Evolutionary conservation across 2,329 filamentous ascomycete species (phyloP).

Genomic region (Teratosphaeriaceae sp.): DNA sequence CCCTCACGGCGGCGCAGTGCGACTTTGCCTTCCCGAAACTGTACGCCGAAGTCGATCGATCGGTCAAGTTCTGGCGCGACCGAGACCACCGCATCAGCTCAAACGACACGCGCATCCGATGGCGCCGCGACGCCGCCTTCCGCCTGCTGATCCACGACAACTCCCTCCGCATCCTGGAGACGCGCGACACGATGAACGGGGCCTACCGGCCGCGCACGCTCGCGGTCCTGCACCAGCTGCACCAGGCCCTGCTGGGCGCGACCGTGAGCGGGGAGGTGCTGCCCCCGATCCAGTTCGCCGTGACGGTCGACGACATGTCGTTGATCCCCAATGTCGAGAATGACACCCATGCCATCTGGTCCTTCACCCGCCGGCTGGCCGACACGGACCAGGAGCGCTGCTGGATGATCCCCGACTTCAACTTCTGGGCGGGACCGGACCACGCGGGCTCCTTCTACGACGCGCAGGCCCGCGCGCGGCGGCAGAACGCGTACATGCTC

Average conservation of each 20-base stretch:
- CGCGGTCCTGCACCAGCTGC: slow-evolving; percentile 39
- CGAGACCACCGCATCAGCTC: slow-evolving; percentile 13
- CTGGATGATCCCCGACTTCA: slow-evolving; percentile 49
- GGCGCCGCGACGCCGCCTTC: slow-evolving; percentile 20
- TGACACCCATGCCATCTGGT: slow-evolving; percentile 16
- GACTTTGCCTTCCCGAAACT: slow-evolving; percentile 21
- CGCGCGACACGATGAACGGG: slow-evolving; percentile 18
- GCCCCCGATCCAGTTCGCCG: slow-evolving; percentile 43
- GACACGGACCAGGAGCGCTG: slow-evolving; percentile 31
- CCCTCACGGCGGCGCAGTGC: slow-evolving; percentile 19
- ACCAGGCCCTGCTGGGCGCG: slow-evolving; percentile 39
- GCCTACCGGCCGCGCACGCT: slow-evolving; percentile 18
- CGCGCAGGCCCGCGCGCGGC: slow-evolving; percentile 12
- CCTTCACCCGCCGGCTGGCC: slow-evolving; percentile 14
- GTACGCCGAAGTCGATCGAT: slow-evolving; percentile 23
- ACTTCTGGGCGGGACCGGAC: slow-evolving; percentile 39
- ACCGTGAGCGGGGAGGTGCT: slow-evolving; percentile 31
- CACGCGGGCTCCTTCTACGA: slow-evolving; percentile 12
- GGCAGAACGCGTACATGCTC: slow-evolving; percentile 16
- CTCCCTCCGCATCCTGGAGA: slow-evolving; percentile 21
- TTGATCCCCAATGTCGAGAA: slow-evolving; percentile 7
- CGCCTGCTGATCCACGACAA: slow-evolving; percentile 24
- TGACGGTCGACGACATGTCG: slow-evolving; percentile 39
- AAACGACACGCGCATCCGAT: slow-evolving; percentile 17
- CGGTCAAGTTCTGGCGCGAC: slow-evolving; percentile 17